Evolutionary conservation across 106 monocot species (phyloP).

Genomic region (Platanthera guangdongensis): DNA sequence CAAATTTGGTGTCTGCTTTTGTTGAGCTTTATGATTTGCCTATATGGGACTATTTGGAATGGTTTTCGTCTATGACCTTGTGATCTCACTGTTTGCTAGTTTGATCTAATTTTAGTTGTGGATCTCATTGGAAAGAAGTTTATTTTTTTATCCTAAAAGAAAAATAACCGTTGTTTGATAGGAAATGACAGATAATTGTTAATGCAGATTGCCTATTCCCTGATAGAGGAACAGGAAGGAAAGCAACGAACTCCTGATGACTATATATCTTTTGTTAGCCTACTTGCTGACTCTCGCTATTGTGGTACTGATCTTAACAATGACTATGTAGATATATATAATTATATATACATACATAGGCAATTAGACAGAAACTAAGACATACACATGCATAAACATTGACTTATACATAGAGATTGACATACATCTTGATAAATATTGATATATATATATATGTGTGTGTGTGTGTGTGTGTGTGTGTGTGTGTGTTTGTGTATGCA

Average conservation of each 20-base stretch:
- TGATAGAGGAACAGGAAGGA: constrained; percentile 93
- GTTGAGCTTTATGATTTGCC: not conserved
- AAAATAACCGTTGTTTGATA: not conserved
- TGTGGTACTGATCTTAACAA: constrained; percentile 41
- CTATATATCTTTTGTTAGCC: constrained; percentile 78
- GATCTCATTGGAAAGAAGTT: not conserved
- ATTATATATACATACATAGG: too few species aligned
- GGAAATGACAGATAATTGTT: constrained; percentile 22
- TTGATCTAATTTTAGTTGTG: not conserved
- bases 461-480: too few species aligned
- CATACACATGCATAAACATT: too few species aligned
- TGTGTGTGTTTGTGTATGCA: too few species aligned
- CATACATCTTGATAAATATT: too few species aligned
- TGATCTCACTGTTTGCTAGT: not conserved
- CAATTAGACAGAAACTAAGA: too few species aligned
- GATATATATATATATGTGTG: too few species aligned
- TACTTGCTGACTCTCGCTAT: constrained; percentile 87
- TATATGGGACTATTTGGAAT: not conserved
- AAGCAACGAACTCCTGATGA: constrained; percentile 52
- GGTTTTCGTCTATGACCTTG: not conserved
- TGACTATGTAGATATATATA: not conserved
- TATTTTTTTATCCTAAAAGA: not conserved
- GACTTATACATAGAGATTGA: too few species aligned
- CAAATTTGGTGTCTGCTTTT: not conserved
- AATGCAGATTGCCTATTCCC: constrained; percentile 81